These are phyloP conservation scores for Beta corolliflora DNA, from an alignment of 179 eudicot genomes.

Conservation along the genomic window DNA sequence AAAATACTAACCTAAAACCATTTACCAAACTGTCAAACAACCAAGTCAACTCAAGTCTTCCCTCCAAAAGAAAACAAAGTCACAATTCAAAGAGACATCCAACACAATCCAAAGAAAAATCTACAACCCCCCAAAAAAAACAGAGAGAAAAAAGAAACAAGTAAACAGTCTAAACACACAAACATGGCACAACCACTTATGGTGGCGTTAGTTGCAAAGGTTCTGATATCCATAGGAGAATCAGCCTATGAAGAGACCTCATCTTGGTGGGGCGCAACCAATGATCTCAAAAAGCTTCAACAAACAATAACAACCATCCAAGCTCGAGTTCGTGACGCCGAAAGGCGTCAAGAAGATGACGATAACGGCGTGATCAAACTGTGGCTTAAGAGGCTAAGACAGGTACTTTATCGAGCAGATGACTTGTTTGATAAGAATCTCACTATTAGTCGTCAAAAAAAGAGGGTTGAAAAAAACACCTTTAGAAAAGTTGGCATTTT, in stretches of 20 bases:
- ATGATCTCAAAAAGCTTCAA: not conserved
- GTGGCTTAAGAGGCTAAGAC: not conserved
- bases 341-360: not conserved
- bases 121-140: too few species aligned
- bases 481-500: not conserved
- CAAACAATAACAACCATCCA: not conserved
- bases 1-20: too few species aligned
- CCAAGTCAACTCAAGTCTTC: too few species aligned
- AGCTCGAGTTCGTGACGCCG: slow-evolving; percentile 1
- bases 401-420: not conserved
- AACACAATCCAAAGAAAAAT: too few species aligned
- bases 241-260: not conserved
- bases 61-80: too few species aligned
- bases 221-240: not conserved
- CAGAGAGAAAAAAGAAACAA: too few species aligned
- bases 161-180: too few species aligned
- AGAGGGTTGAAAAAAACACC: not conserved
- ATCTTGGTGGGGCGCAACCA: not conserved
- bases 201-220: not conserved
- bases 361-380: not conserved
- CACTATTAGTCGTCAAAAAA: not conserved
- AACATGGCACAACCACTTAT: too few species aligned
- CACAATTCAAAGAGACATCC: too few species aligned
- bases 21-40: too few species aligned
- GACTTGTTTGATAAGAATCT: not conserved